phyloP scores from a whole-genome alignment of 2,329 filamentous ascomycete species.

The Fulvia fulva region DNA sequence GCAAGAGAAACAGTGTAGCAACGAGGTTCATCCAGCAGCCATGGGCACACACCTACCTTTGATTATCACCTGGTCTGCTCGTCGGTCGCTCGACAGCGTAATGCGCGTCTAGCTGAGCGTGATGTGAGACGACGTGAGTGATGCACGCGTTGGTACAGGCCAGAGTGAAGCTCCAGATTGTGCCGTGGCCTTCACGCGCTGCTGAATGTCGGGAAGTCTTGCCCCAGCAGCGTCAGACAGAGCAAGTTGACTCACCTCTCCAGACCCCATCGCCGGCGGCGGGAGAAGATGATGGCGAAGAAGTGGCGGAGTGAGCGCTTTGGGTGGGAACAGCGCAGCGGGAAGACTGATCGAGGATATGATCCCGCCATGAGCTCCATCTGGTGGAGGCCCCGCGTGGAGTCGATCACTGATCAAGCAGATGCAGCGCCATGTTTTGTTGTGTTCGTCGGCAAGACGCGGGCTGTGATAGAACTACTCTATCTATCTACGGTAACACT shows the following conservation, averaged over 20 bases:
- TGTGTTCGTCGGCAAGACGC: neutral
- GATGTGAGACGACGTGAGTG: conserved; percentile 4
- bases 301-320: neutral
- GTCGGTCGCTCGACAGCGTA: conserved; percentile 5
- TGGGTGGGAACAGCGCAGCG: neutral
- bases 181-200: neutral
- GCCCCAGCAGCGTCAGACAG: neutral
- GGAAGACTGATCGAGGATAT: neutral
- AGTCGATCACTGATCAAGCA: neutral
- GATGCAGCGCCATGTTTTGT: neutral
- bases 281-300: neutral
- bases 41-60: neutral
- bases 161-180: conserved; percentile 2
- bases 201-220: neutral
- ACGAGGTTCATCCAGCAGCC: neutral
- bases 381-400: neutral
- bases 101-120: conserved; percentile 11
- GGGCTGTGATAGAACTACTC: neutral
- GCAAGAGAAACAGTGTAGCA: neutral
- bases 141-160: conserved; percentile 1
- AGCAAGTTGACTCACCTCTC: neutral
- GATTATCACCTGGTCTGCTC: neutral
- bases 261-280: neutral
- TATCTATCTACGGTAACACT: neutral
- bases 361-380: neutral